A percentile compares a stretch with the other conserved stretches of the same genome.
Evolutionary conservation across 2,329 filamentous ascomycete genomes (phyloP).

Genomic region (Talaromyces sp.): DNA sequence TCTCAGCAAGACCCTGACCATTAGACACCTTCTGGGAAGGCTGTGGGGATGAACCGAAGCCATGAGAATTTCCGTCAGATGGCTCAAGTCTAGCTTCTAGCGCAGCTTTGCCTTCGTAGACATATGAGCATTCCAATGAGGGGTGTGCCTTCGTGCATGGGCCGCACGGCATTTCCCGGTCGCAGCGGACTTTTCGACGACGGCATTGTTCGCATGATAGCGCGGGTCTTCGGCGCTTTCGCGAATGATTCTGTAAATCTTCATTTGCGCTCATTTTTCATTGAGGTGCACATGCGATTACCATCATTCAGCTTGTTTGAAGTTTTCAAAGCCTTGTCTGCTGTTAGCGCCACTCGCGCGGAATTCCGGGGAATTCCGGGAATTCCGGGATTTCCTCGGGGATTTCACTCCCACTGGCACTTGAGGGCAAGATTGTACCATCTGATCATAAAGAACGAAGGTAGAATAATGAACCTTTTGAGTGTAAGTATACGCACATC

Average conservation of each 20-base stretch:
- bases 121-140: conserved; percentile 28
- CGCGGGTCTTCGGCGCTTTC: conserved; percentile 32
- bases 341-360: conserved; percentile 1
- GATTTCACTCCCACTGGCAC: conserved; percentile 4
- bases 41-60: not conserved
- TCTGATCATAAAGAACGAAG: not conserved
- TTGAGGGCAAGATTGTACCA: too few species aligned
- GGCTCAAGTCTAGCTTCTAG: conserved; percentile 7
- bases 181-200: conserved; percentile 34
- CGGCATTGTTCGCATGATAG: conserved; percentile 34
- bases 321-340: not conserved
- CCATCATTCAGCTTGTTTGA: not conserved
- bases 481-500: too few species aligned
- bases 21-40: not conserved
- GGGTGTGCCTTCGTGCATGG: conserved; percentile 27
- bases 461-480: too few species aligned
- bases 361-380: conserved; percentile 18
- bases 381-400: not conserved
- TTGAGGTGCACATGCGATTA: not conserved
- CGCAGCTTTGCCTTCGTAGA: conserved; percentile 15
- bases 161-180: conserved; percentile 30
- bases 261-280: conserved; percentile 1
- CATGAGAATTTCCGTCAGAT: not conserved
- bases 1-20: not conserved
- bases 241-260: conserved; percentile 4